Evolutionary conservation across 306 rosid species (phyloP).

Genomic region (Ceratonia siliqua): DNA sequence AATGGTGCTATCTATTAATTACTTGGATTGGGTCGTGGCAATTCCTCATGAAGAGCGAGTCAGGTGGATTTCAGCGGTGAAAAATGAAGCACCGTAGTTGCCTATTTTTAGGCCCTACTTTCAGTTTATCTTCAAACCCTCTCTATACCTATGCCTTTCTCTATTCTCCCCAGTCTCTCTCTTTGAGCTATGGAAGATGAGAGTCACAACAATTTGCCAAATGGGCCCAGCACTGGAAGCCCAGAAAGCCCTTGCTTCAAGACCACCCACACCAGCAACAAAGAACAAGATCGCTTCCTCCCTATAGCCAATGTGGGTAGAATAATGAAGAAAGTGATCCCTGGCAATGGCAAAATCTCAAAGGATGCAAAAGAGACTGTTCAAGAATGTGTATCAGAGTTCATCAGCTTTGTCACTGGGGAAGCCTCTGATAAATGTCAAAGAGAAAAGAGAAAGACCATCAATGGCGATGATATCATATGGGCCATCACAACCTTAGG

Average conservation of each 20-base stretch:
- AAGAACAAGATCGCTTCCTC: slow-evolving; percentile 71
- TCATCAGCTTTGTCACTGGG: slow-evolving; percentile 71
- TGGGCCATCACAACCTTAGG: slow-evolving; percentile 84
- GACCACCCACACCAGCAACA: slow-evolving; percentile 28
- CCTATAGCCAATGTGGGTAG: slow-evolving; percentile 77
- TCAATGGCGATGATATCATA: slow-evolving; percentile 71
- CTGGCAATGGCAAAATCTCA: slow-evolving; percentile 69
- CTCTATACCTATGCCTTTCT: neutral
- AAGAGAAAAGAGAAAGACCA: slow-evolving; percentile 71
- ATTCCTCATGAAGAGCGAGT: slow-evolving; percentile 59
- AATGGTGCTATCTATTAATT: neutral
- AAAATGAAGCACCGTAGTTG: slow-evolving; percentile 34
- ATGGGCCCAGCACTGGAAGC: slow-evolving; percentile 47
- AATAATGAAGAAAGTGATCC: slow-evolving; percentile 76
- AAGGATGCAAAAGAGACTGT: slow-evolving; percentile 79
- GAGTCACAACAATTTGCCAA: slow-evolving; percentile 39
- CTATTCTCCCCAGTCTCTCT: too few species aligned
- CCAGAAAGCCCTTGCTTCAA: slow-evolving; percentile 52
- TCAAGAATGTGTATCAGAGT: slow-evolving; percentile 79
- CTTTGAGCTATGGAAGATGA: slow-evolving; percentile 49
- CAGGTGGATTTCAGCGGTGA: slow-evolving; percentile 39
- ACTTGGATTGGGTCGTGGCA: slow-evolving; percentile 40
- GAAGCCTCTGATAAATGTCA: slow-evolving; percentile 83
- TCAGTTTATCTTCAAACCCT: slow-evolving; percentile 36
- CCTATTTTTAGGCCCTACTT: slow-evolving; percentile 48